Base-by-base conservation (phyloP, 352 stramenopile genomes). In the Globisporangium perplexum region DNA sequence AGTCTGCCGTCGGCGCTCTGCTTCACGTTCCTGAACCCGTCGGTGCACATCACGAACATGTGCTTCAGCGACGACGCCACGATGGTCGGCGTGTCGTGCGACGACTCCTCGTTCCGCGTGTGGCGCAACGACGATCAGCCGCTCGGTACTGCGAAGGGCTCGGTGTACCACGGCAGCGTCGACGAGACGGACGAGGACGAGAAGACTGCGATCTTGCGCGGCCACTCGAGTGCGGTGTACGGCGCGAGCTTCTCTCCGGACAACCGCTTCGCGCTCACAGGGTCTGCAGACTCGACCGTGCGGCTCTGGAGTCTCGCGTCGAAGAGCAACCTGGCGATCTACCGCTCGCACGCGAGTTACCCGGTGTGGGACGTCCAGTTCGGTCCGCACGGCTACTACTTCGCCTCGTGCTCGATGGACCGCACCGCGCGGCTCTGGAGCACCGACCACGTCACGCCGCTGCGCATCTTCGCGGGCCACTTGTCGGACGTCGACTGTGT, bases 381-480 rank as follows among this genome's bases (percentile, higher is more conserved):
- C 58, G 74, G 83, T 12, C 87, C 88, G 17, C 79, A 82, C 18
- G 95, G 95, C 14, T 98, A 98, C 68, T 98, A 98, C 60, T 98
- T 98, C 74, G 93, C 89, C 20, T 97, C 89, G 12, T 95, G 86
- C 57, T 96, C 88, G 20, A 96, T 93, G 62, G 95, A 98, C 59
- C 88, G 88, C 22, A 98, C 90, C 17, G 92, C 88, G 11, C 72
- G 95, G 20, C 72, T 98, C 17, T 98, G 91, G 92, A 93, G 85
- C 50, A 98, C 93, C 0, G 95, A 98, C 63, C 81, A 87, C 53
- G 63, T 88, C 50, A 84, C 82, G 30, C 94, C 95, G 38, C 63
- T 98, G 38, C 88, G 95, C n/a, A 55, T 98, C 17, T 97, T 98
- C 55, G 83, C 84, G 17, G 95, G 95, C 5, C 95, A 98, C 64